phyloP scores from a whole-genome alignment of 2,329 filamentous ascomycete genomes.

The Venturia effusa region DNA sequence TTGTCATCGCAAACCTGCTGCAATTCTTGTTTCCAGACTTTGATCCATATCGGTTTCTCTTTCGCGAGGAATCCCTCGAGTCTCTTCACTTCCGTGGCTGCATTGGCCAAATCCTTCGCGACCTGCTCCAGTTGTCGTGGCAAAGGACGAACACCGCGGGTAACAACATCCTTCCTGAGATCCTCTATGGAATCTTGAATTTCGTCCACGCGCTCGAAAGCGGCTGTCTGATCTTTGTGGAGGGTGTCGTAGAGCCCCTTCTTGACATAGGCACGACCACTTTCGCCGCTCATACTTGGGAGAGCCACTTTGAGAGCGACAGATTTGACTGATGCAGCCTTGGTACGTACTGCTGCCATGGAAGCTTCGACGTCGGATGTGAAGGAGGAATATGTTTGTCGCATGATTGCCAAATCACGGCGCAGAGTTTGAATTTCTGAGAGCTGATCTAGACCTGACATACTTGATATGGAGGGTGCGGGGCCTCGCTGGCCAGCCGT shows the following conservation, averaged over 20 bases:
- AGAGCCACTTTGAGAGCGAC: conserved; percentile 59
- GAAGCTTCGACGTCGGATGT: conserved; percentile 78
- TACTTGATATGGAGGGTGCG: conserved; percentile 17
- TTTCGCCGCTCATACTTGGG: conserved; percentile 63
- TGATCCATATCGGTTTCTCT: conserved; percentile 96
- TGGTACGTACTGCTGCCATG: conserved; percentile 72
- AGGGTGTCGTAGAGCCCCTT: conserved; percentile 71
- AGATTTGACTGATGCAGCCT: conserved; percentile 71
- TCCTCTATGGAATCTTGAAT: conserved; percentile 97
- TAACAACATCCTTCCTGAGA: conserved; percentile 90
- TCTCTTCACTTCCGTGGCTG: conserved; percentile 80
- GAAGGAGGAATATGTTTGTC: conserved; percentile 88
- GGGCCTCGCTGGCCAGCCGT: conserved; percentile 10
- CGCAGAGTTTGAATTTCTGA: conserved; percentile 72
- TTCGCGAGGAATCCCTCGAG: conserved; percentile 84
- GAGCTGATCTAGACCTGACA: conserved; percentile 40
- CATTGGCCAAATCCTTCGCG: conserved; percentile 72
- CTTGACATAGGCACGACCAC: conserved; percentile 77
- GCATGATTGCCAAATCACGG: conserved; percentile 79
- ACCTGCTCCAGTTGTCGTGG: conserved; percentile 84
- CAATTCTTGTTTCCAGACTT: conserved; percentile 98
- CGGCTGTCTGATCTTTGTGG: conserved; percentile 74
- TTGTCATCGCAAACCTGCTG: conserved; percentile 93
- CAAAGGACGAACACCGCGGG: conserved; percentile 79
- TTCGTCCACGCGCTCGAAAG: conserved; percentile 88